Percentiles rank a stretch among this genome's conserved stretches.
Conservation (phyloP, 1,139 yeast species). For the Tardiomyces digboiensis region DNA sequence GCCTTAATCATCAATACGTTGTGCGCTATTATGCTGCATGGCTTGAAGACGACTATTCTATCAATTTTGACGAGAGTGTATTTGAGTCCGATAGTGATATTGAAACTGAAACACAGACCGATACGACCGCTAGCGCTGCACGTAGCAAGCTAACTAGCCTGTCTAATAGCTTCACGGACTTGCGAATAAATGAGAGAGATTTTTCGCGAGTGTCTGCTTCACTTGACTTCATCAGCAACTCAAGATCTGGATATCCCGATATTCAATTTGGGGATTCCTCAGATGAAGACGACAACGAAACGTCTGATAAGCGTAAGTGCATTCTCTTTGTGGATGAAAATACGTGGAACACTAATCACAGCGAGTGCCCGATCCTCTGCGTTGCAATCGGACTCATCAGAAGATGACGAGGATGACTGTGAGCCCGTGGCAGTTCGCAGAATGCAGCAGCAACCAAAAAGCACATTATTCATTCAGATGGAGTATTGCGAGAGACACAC, state of each 20-base stretch:
- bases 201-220: background rate
- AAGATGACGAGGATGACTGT: slow-evolving; percentile 2
- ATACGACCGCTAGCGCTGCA: background rate
- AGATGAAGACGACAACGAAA: slow-evolving; percentile 6
- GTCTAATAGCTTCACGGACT: background rate
- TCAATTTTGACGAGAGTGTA: background rate
- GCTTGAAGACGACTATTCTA: slow-evolving; percentile 61
- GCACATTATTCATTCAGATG: slow-evolving; percentile 83
- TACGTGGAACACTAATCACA: too few species aligned
- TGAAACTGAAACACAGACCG: background rate
- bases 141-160: background rate
- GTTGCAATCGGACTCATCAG: too few species aligned
- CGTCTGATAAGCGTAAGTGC: background rate
- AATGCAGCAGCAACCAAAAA: background rate
- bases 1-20: slow-evolving; percentile 90
- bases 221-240: background rate
- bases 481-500: slow-evolving; percentile 97
- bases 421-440: background rate
- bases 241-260: background rate
- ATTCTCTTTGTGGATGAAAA: too few species aligned
- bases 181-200: background rate
- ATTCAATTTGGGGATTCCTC: slow-evolving; percentile 19
- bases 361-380: too few species aligned
- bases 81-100: background rate
- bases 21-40: slow-evolving; percentile 96